Conservation (phyloP, 1,139 yeast species). For the Magnusiomyces suaveolens region DNA sequence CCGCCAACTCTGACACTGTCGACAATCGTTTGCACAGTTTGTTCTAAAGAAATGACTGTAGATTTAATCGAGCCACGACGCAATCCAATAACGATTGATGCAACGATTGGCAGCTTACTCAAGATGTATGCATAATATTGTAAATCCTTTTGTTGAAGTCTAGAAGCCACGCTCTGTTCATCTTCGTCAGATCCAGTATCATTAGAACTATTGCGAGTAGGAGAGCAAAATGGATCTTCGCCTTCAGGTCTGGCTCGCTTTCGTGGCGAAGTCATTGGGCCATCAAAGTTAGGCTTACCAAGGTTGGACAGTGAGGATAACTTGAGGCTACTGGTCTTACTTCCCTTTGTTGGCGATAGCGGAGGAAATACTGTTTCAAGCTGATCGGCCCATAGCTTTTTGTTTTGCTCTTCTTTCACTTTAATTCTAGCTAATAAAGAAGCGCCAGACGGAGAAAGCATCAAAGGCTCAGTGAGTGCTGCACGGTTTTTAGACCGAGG, state of each 20-base stretch:
- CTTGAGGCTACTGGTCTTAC: not conserved
- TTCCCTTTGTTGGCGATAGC: not conserved
- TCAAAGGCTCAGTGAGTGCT: not conserved
- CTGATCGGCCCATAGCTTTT: conserved; percentile 1
- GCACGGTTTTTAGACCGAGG: conserved; percentile 4
- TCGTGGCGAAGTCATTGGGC: not conserved
- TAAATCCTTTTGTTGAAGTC: not conserved
- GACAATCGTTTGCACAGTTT: conserved; percentile 8
- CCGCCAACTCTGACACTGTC: conserved; percentile 7
- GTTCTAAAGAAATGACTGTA: conserved; percentile 6
- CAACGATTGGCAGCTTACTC: conserved; percentile 11
- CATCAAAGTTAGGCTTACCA: not conserved
- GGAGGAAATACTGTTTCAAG: not conserved
- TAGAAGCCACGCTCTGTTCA: not conserved
- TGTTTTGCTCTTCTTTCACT: conserved; percentile 26
- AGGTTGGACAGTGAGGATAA: not conserved
- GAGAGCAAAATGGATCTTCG: conserved; percentile 4
- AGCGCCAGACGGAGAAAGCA: conserved; percentile 12
- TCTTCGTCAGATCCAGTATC: not conserved
- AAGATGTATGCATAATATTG: conserved; percentile 7
- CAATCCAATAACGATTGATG: conserved; percentile 9
- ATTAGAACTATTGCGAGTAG: not conserved
- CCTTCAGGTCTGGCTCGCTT: not conserved
- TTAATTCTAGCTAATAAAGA: conserved; percentile 28
- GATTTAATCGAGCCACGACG: conserved; percentile 5